Conservation (phyloP, 495 filamentous ascomycete species). For the Amphirosellinia nigrospora region DNA sequence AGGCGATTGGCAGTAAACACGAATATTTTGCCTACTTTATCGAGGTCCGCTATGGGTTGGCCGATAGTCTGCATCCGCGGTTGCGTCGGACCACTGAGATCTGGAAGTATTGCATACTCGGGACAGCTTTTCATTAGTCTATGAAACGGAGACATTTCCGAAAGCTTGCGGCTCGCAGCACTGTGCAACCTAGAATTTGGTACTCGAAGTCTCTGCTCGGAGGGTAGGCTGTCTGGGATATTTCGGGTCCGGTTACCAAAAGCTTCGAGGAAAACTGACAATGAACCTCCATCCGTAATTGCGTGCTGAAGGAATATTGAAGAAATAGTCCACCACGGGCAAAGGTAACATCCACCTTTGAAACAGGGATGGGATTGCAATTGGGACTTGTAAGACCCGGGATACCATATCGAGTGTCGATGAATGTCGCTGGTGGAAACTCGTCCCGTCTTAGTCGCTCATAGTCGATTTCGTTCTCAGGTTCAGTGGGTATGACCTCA, state of each 20-base stretch:
- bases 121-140: slow-evolving; percentile 34
- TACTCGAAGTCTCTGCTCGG: slow-evolving; percentile 32
- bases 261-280: slow-evolving; percentile 59
- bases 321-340: slow-evolving; percentile 42
- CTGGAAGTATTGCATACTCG: slow-evolving; percentile 40
- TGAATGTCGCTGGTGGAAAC: slow-evolving; percentile 41
- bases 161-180: slow-evolving; percentile 30
- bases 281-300: slow-evolving; percentile 48
- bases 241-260: slow-evolving; percentile 41
- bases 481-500: slow-evolving; percentile 30
- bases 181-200: slow-evolving; percentile 22
- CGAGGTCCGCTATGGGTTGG: slow-evolving; percentile 32
- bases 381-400: slow-evolving; percentile 28
- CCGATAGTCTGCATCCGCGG: slow-evolving; percentile 32
- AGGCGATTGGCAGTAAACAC: slow-evolving; percentile 39
- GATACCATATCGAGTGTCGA: slow-evolving; percentile 32
- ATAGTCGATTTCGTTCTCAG: slow-evolving; percentile 33
- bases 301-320: slow-evolving; percentile 45
- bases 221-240: slow-evolving; percentile 29
- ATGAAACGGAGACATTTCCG: slow-evolving; percentile 30
- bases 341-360: slow-evolving; percentile 40
- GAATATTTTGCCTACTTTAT: slow-evolving; percentile 44
- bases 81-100: slow-evolving; percentile 41
- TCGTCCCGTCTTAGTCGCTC: slow-evolving; percentile 33
- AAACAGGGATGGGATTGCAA: slow-evolving; percentile 38